Evolutionary conservation across 1,139 yeast species (phyloP), one percentile per base, ranked within the genome.

Genomic region (Lodderomyces theae): DNA sequence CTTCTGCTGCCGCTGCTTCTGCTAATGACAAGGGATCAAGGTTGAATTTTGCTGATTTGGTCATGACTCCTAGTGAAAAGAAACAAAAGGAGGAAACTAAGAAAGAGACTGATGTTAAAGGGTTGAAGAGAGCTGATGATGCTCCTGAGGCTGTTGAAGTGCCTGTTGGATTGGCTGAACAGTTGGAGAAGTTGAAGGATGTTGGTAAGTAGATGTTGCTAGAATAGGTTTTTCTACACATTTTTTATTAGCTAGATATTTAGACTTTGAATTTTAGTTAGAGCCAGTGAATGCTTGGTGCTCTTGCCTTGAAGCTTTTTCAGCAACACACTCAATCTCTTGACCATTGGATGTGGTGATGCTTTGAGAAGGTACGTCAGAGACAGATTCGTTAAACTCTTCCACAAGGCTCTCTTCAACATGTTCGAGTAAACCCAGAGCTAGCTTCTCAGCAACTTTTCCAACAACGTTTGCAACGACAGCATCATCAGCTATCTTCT

Each of bases 1-100:
- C 21, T 24, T n/a, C 36, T 15, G 18, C 31, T 15, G 31, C 31
- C 4, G 63, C 51, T 30, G 69, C 71, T 35, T 74, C 75, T 15
- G 63, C 57, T 28, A 58, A 45, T 22, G 56, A 57, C 39, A 56
- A 54, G 48, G 64, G 66, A 3, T 58, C 67, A 29, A 69, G 64
- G 54, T 58, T 72, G 57, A 72, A 71, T 57, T 72, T 72, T 53
- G 65, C 66, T 44, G 77, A 72, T 52, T 67, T 72, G 46, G 68
- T 72, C 44, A 70, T 71, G 77, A 71, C 77, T 26, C 77, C 77
- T 43, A 56, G 65, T 44, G 72, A 69, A 38, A 64, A 37, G 33
- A 39, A 41, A 17, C 18, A 42, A 41, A 32, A 40, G 32, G 37
- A 30, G 22, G 36, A 35, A 35, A 37, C 36, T 4, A 25, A 35